Evolutionary conservation across 2,329 filamentous ascomycete genomes (phyloP), one percentile per base, ranked within the genome.

Genomic region (Fusarium chuoi): DNA sequence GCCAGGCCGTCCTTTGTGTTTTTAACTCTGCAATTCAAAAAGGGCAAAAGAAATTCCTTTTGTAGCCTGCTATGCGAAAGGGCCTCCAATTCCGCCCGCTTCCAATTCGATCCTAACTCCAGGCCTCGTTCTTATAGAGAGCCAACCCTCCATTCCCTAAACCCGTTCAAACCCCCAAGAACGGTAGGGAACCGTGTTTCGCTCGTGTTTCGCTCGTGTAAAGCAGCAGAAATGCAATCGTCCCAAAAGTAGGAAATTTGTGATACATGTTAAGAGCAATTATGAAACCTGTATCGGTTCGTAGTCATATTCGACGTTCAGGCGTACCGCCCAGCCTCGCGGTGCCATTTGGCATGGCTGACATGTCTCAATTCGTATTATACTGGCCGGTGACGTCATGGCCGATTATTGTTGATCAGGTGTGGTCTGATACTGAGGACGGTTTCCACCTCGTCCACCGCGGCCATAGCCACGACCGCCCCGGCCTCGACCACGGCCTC

Each of bases 401-500:
- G 30, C 28, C 35, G n/a, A 48, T 74, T 79, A 82, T 65, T 81
- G 78, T n/a, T 77, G 65, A 55, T 74, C 73, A n/a, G 77, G 74
- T 7, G 77, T 62, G 13, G 74, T 57, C 60, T 82, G 80, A 52
- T 80, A 82, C 46, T 78, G 82, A 33, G 79, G 75, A 14, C 81
- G 79, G 62, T 73, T 78, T 56, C 82, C 81, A 57, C 82, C 84
- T 54, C 83, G 82, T 15, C 85, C 84, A 28, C 86, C 86, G 58
- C 85, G 81, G 28, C 68, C 63, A 48, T 68, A 81, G 56, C 83
- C 83, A 28, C 82, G 80, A 38, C 85, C 83, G 33, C 86, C 85
- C 33, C 85, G 80, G 33, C 92, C 91, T 55, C 93, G 89, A 28
- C 94, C 93, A 65, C 95, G 91, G 41, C 93, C 93, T 48, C 94